Evolutionary conservation across 495 filamentous ascomycete species (phyloP).

Genomic region (Penicillium desertorum): DNA sequence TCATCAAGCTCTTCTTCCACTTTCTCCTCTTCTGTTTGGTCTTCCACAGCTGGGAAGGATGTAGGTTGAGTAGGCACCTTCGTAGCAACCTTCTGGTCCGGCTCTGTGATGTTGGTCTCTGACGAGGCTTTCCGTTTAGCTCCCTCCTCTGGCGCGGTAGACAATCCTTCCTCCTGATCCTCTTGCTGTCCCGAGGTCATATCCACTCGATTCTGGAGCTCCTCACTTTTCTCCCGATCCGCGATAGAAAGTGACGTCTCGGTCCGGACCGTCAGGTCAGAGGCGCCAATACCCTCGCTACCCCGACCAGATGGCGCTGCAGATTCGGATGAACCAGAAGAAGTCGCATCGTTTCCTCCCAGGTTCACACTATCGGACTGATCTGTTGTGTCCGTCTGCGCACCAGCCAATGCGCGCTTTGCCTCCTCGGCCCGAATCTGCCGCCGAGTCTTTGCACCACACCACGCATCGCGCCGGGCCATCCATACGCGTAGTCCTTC

Average conservation of each 20-base stretch:
- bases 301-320: constrained; percentile 1
- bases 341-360: constrained; percentile 11
- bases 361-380: constrained; percentile 8
- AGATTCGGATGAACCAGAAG: constrained; percentile 14
- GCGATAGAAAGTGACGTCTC: constrained; percentile 28
- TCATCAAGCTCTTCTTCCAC: constrained; percentile 36
- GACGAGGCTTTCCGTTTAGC: constrained; percentile 30
- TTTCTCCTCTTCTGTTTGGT: constrained; percentile 28
- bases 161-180: constrained; percentile 28
- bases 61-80: constrained; percentile 10
- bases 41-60: constrained; percentile 17
- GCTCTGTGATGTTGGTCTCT: constrained; percentile 37
- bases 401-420: constrained; percentile 15
- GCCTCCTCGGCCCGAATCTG: constrained; percentile 27
- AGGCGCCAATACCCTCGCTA: constrained; percentile 23
- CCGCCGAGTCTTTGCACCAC: constrained; percentile 58
- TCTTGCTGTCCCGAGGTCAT: constrained; percentile 12
- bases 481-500: constrained; percentile 73
- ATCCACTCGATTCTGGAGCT: constrained; percentile 14
- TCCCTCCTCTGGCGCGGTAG: constrained; percentile 27
- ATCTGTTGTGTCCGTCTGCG: constrained; percentile 1
- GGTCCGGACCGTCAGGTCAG: constrained; percentile 35
- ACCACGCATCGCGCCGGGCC: constrained; percentile 79
- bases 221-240: constrained; percentile 25
- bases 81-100: constrained; percentile 19